Percentiles rank a stretch among this genome's conserved stretches.
Evolutionary conservation across 2,329 filamentous ascomycete species (phyloP).

Genomic region (Berkeleyomyces rouxiae): DNA sequence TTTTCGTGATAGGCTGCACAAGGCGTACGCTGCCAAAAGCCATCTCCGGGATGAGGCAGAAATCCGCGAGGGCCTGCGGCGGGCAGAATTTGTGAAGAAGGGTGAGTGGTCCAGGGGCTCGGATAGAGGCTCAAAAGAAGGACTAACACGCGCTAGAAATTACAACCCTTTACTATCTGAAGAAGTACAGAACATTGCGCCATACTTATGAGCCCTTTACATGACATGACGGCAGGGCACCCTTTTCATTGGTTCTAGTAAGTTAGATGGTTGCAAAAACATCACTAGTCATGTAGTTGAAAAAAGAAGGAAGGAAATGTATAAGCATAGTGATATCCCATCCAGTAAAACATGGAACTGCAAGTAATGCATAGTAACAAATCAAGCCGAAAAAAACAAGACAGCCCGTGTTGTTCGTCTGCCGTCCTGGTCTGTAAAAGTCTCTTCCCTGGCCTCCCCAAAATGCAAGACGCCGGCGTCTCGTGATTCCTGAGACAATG

Average conservation of each 20-base stretch:
- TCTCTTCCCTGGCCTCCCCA: not conserved
- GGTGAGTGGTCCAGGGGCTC: constrained; percentile 31
- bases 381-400: not conserved
- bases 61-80: constrained; percentile 58
- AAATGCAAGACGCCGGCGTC: not conserved
- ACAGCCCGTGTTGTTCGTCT: not conserved
- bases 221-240: constrained; percentile 4
- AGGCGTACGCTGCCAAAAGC: constrained; percentile 66
- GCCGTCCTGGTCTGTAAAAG: not conserved
- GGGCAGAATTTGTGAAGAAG: constrained; percentile 82
- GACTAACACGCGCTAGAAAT: constrained; percentile 44
- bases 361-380: not conserved
- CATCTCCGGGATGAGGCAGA: constrained; percentile 52
- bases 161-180: constrained; percentile 86
- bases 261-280: too few species aligned
- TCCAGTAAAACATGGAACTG: not conserved
- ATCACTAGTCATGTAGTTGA: too few species aligned
- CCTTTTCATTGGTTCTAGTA: too few species aligned
- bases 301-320: not conserved
- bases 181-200: constrained; percentile 71
- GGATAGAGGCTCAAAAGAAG: not conserved
- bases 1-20: constrained; percentile 66
- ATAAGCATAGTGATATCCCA: not conserved
- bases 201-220: constrained; percentile 51
- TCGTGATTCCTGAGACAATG: not conserved